phyloP scores from a whole-genome alignment of 2,329 filamentous ascomycete genomes.

The Cercospora sesami region DNA sequence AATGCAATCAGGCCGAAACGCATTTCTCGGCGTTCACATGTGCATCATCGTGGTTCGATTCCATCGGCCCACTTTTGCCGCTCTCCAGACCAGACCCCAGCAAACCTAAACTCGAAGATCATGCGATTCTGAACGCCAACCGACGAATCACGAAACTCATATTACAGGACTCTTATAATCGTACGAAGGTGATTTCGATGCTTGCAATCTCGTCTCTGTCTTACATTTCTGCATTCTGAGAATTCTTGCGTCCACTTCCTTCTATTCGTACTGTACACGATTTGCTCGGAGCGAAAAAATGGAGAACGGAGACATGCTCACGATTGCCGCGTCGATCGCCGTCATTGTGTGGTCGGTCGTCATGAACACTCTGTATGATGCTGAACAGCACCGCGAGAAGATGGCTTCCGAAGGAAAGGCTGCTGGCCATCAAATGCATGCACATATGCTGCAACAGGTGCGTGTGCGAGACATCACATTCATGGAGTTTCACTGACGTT shows the following conservation, averaged over 20 bases:
- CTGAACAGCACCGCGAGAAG: constrained; percentile 12
- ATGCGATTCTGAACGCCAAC: constrained; percentile 7
- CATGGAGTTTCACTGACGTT: neutral
- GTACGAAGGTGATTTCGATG: neutral
- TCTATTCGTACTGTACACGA: neutral
- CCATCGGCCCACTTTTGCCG: constrained; percentile 12
- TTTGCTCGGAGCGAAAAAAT: neutral
- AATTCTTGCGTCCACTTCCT: neutral
- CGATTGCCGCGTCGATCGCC: constrained; percentile 11
- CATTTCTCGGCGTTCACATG: neutral
- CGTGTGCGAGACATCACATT: neutral
- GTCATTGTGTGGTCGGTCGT: constrained; percentile 14
- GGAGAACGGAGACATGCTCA: constrained; percentile 14
- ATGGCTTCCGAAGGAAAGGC: neutral
- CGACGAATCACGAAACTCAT: constrained; percentile 10
- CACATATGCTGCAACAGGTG: neutral
- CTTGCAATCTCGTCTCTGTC: neutral
- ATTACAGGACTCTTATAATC: constrained; percentile 13
- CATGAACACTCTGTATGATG: constrained; percentile 14
- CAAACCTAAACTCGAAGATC: constrained; percentile 15
- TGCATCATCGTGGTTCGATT: constrained; percentile 10
- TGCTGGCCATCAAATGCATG: neutral
- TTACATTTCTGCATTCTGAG: neutral
- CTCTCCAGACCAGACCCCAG: constrained; percentile 1
- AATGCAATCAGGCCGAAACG: neutral